These are phyloP conservation scores for Fusarium sp. DNA, from an alignment of 2,329 filamentous ascomycete genomes.

Conservation along the genomic window DNA sequence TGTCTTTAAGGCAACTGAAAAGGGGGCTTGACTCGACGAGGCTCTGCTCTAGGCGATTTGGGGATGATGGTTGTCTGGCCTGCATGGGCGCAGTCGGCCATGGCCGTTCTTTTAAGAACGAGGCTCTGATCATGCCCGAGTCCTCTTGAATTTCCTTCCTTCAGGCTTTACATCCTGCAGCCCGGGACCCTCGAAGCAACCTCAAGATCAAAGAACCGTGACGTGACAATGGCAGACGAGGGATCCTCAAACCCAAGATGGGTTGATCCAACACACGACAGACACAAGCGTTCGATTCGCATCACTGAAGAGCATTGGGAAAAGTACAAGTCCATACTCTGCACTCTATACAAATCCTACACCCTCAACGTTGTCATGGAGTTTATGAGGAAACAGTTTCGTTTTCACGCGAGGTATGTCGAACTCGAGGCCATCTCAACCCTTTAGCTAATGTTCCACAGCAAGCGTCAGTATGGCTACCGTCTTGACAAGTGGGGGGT, in stretches of 20 bases:
- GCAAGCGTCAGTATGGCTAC: conserved; percentile 47
- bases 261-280: conserved; percentile 2
- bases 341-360: conserved; percentile 32
- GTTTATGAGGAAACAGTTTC: conserved; percentile 28
- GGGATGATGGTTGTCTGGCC: conserved; percentile 4
- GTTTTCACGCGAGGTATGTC: conserved; percentile 35
- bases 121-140: neutral
- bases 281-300: conserved; percentile 32
- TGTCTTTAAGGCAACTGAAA: conserved; percentile 16
- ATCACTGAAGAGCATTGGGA: conserved; percentile 39
- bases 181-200: neutral
- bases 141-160: neutral
- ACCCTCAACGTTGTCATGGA: conserved; percentile 35
- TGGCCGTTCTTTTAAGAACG: conserved; percentile 14
- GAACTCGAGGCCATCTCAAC: neutral
- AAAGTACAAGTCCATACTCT: conserved; percentile 31
- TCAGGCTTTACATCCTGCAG: neutral
- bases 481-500: conserved; percentile 42
- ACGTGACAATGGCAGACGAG: conserved; percentile 18
- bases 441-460: conserved; percentile 18
- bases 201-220: neutral
- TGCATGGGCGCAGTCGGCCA: conserved; percentile 3
- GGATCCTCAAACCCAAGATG: conserved; percentile 12
- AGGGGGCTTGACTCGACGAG: conserved; percentile 27
- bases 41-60: conserved; percentile 23